phyloP scores from a whole-genome alignment of 805 yeast species.

The Danielia oregonensis region DNA sequence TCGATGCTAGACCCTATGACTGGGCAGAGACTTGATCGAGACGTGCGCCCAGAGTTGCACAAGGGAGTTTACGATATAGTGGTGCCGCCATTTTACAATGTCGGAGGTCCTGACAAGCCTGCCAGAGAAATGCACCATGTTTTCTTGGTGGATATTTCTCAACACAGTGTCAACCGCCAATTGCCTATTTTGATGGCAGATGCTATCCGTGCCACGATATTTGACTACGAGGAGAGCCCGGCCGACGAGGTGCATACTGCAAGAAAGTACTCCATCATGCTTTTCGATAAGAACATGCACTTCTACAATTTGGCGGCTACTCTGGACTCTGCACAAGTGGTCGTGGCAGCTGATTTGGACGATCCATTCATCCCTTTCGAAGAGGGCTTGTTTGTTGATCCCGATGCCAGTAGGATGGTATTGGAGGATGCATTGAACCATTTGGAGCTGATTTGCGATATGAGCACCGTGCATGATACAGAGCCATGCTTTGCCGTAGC shows the following conservation, averaged over 20 bases:
- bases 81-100: constrained; percentile 72
- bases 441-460: constrained; percentile 45
- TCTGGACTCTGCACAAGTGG: constrained; percentile 53
- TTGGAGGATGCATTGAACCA: constrained; percentile 67
- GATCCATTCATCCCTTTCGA: constrained; percentile 81
- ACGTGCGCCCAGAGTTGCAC: constrained; percentile 68
- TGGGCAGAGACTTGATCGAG: constrained; percentile 62
- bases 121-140: constrained; percentile 56
- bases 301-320: constrained; percentile 65
- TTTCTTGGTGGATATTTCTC: constrained; percentile 68
- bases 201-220: constrained; percentile 59
- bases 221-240: constrained; percentile 21
- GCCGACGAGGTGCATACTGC: constrained; percentile 7
- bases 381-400: constrained; percentile 77
- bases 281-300: constrained; percentile 69
- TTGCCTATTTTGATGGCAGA: constrained; percentile 64
- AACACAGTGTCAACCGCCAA: constrained; percentile 54
- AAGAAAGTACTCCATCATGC: constrained; percentile 57
- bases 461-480: constrained; percentile 37
- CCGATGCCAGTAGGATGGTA: constrained; percentile 56
- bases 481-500: constrained; percentile 83
- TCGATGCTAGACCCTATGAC: constrained; percentile 54
- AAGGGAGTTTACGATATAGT: constrained; percentile 82
- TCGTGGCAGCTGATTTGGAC: constrained; percentile 63
- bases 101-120: constrained; percentile 32